Evolutionary conservation across 331 rosid genomes (phyloP).

Genomic region (Malus hybrid): DNA sequence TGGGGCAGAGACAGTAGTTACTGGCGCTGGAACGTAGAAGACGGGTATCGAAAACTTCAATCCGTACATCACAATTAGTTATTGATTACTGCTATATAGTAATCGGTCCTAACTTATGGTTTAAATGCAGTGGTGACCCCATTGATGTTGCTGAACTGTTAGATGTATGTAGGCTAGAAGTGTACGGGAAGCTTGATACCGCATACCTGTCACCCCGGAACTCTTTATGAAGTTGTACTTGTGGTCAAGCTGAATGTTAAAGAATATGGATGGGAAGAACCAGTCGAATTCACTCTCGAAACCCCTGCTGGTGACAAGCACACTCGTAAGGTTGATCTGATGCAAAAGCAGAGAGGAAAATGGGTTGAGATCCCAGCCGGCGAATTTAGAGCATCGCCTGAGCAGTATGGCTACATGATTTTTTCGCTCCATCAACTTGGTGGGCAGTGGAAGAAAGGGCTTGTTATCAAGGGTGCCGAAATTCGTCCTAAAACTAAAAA

Average conservation of each 20-base stretch:
- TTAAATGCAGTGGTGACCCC: conserved; percentile 31
- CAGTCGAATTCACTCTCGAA: conserved; percentile 38
- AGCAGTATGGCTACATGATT: conserved; percentile 34
- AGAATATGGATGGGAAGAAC: conserved; percentile 50
- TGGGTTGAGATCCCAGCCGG: conserved; percentile 60
- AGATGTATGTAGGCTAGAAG: conserved; percentile 65
- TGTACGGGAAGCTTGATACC: conserved; percentile 47
- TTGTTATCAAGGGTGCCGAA: conserved; percentile 43
- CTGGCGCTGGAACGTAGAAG: conserved; percentile 60
- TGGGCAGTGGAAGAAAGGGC: conserved; percentile 58
- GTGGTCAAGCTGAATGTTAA: conserved; percentile 40
- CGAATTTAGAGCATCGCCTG: conserved; percentile 28
- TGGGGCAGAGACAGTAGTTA: conserved; percentile 39
- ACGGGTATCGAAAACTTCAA: conserved; percentile 24
- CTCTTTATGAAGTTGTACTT: conserved; percentile 38
- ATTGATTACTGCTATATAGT: not conserved
- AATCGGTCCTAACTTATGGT: not conserved
- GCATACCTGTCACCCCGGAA: conserved; percentile 45
- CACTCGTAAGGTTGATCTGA: conserved; percentile 25
- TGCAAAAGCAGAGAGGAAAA: conserved; percentile 13
- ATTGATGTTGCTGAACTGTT: conserved; percentile 48
- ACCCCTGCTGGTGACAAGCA: conserved; percentile 53
- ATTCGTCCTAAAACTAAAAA: conserved; percentile 34
- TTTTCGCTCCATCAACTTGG: conserved; percentile 37
- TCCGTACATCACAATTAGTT: not conserved